phyloP scores from a whole-genome alignment of 108 stramenopile genomes.

The Nannochloropsis salina region DNA sequence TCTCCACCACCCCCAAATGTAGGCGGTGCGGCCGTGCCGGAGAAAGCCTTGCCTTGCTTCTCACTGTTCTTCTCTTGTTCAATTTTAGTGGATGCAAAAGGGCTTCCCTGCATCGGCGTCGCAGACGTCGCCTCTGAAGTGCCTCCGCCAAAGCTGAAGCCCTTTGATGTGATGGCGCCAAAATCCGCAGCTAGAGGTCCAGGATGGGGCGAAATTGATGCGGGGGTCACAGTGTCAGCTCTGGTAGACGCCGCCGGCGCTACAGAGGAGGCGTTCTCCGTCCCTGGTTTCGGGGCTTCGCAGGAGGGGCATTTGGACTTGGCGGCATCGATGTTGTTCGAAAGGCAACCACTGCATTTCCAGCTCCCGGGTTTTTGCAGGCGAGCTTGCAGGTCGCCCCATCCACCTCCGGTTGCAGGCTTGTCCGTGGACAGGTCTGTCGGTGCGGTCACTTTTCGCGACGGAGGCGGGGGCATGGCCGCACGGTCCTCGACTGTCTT shows the following conservation, averaged over 20 bases:
- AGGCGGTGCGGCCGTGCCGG: neutral
- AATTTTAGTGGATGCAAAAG: neutral
- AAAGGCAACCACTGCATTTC: neutral
- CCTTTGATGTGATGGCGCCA: neutral
- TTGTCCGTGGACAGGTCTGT: neutral
- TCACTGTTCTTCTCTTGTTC: neutral
- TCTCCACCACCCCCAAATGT: neutral
- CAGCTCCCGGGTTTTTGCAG: neutral
- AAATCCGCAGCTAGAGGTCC: neutral
- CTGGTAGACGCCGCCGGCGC: neutral
- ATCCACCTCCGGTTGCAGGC: neutral
- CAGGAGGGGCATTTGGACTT: neutral
- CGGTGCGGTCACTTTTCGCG: neutral
- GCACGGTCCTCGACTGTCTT: neutral
- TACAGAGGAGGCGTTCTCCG: neutral
- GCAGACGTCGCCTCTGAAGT: too few relatives aligned
- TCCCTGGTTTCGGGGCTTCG: neutral
- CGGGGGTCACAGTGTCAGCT: too few relatives aligned
- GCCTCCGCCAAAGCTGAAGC: neutral
- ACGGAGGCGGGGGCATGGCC: neutral
- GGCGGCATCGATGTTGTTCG: neutral
- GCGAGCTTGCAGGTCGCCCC: conserved; percentile 9
- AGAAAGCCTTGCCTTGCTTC: neutral
- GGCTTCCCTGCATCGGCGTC: too few relatives aligned
- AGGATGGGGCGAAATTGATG: too few relatives aligned